These are phyloP conservation scores for Arthroderma sp. DNA, from an alignment of 2,329 filamentous ascomycete genomes.

Conservation along the genomic window DNA sequence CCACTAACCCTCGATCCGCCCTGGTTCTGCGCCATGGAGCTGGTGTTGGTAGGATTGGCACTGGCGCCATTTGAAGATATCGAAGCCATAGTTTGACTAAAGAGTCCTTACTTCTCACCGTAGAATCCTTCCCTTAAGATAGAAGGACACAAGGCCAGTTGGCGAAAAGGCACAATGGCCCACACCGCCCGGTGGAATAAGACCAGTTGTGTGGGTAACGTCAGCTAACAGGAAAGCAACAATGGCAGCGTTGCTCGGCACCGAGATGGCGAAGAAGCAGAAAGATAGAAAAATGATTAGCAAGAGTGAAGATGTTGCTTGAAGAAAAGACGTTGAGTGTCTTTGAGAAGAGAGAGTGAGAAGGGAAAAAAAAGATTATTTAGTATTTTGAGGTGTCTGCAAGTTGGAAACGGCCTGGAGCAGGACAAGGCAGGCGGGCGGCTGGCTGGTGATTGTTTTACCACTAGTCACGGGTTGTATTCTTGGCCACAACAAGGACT, in stretches of 20 bases:
- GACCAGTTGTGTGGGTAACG: slow-evolving; percentile 1
- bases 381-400: no score
- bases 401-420: no score
- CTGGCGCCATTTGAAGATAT: slow-evolving; percentile 25
- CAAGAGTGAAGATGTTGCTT: no score
- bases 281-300: no score
- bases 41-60: slow-evolving; percentile 23
- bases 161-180: slow-evolving; percentile 13
- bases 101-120: background rate
- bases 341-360: no score
- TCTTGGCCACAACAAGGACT: no score
- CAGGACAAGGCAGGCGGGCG: no score
- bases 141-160: slow-evolving; percentile 20
- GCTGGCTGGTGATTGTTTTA: no score
- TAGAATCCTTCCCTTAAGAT: background rate
- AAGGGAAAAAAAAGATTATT: no score
- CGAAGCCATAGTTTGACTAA: slow-evolving; percentile 24
- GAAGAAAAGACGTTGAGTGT: no score
- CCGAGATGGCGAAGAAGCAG: background rate
- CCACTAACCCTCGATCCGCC: slow-evolving; percentile 31
- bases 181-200: slow-evolving; percentile 20
- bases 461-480: no score
- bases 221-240: background rate
- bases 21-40: slow-evolving; percentile 26
- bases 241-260: no score